These are phyloP conservation scores for Acacia confusa DNA, from an alignment of 306 rosid genomes.

Conservation along the genomic window DNA sequence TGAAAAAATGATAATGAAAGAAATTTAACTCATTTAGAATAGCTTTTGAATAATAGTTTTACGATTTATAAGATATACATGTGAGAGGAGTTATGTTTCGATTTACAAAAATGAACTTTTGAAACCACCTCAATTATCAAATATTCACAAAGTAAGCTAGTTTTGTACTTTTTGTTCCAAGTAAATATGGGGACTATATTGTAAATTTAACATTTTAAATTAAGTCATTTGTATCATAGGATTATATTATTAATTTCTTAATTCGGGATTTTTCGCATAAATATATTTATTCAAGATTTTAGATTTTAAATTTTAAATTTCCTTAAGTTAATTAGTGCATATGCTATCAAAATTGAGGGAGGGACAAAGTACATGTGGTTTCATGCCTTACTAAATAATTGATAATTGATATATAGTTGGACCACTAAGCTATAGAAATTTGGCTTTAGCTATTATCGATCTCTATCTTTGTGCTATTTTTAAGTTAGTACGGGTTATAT, in stretches of 20 bases:
- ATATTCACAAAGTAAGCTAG: background rate
- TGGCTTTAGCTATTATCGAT: background rate
- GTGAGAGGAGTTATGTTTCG: no score
- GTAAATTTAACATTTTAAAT: background rate
- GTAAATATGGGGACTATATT: background rate
- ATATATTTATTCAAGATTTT: background rate
- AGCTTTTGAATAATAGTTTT: no score
- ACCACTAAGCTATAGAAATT: background rate
- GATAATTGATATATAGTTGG: background rate
- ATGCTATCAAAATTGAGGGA: background rate
- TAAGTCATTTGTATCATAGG: background rate
- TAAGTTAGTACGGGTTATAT: background rate
- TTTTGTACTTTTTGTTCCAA: background rate
- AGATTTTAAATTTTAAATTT: background rate
- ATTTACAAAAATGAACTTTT: no score
- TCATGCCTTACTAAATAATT: constrained; percentile 24
- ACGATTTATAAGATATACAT: no score
- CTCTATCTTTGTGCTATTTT: background rate
- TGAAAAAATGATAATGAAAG: no score
- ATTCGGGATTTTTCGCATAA: background rate
- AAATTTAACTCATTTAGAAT: no score
- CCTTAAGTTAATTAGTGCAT: background rate
- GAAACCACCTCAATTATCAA: no score
- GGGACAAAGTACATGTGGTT: background rate
- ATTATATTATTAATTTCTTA: background rate